These are phyloP conservation scores for Plenodomus biglobosus DNA, from an alignment of 2,329 filamentous ascomycete species.

Conservation along the genomic window DNA sequence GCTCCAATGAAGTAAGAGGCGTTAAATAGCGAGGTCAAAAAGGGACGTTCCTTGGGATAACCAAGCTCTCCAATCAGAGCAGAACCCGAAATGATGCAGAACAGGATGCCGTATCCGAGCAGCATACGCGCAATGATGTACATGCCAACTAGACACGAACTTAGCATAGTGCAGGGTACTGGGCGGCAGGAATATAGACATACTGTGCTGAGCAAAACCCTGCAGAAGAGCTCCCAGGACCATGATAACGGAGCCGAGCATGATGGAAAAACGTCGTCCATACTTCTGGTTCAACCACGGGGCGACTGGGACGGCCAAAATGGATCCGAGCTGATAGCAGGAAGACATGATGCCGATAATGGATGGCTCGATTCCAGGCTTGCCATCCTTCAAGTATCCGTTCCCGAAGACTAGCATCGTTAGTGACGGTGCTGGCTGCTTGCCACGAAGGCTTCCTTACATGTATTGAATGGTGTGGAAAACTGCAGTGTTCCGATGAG, in stretches of 20 bases:
- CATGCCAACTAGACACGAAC: constrained; percentile 49
- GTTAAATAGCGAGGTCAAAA: constrained; percentile 64
- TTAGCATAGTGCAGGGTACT: constrained; percentile 5
- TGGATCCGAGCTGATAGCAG: constrained; percentile 42
- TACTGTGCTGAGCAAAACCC: constrained; percentile 46
- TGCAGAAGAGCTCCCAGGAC: constrained; percentile 63
- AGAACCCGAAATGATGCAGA: constrained; percentile 61
- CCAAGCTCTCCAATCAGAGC: constrained; percentile 62
- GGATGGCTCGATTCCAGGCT: constrained; percentile 24
- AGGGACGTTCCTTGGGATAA: constrained; percentile 62
- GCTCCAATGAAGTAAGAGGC: constrained; percentile 59
- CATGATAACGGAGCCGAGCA: constrained; percentile 61
- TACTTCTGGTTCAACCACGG: constrained; percentile 44
- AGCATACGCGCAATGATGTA: constrained; percentile 62
- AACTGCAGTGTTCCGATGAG: constrained; percentile 44
- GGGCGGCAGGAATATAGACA: constrained; percentile 1
- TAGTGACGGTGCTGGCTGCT: constrained; percentile 1
- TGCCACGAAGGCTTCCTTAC: constrained; percentile 13
- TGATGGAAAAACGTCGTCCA: constrained; percentile 59
- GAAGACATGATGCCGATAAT: constrained; percentile 41
- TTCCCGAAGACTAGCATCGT: constrained; percentile 32
- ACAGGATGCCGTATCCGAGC: constrained; percentile 64
- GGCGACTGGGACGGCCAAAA: constrained; percentile 37
- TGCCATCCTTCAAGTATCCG: constrained; percentile 24
- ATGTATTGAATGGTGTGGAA: constrained; percentile 38